Evolutionary conservation across 306 rosid genomes (phyloP).

Genomic region (Comarum palustre): DNA sequence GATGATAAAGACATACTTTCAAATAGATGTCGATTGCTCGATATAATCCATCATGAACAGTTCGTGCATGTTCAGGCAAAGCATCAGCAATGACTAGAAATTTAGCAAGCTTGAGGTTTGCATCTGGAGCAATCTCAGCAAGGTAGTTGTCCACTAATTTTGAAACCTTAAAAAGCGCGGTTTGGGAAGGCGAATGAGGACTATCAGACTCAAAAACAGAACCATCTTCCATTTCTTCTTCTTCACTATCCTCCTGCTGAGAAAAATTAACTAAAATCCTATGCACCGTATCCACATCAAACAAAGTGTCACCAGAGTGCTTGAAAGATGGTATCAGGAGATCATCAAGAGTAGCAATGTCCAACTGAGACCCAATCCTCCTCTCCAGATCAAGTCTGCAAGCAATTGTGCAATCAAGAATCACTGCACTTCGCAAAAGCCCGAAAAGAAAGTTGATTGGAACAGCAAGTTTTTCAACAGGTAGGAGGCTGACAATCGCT

Average conservation of each 20-base stretch:
- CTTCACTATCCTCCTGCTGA: constrained; percentile 97
- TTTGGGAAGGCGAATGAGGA: constrained; percentile 80
- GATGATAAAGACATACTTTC: constrained; percentile 53
- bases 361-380: constrained; percentile 91
- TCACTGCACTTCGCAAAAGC: constrained; percentile 76
- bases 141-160: constrained; percentile 90
- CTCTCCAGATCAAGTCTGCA: constrained; percentile 86
- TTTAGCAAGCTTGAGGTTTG: constrained; percentile 87
- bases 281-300: constrained; percentile 97
- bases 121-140: constrained; percentile 95
- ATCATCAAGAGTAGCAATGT: constrained; percentile 88
- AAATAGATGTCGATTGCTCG: constrained; percentile 87
- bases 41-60: constrained; percentile 81
- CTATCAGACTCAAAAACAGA: constrained; percentile 88
- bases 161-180: constrained; percentile 73
- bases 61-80: constrained; percentile 84
- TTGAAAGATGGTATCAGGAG: constrained; percentile 86
- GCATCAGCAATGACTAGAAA: constrained; percentile 83
- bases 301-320: constrained; percentile 83
- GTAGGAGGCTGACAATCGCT: constrained; percentile 81
- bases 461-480: constrained; percentile 77
- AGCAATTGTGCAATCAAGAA: constrained; percentile 76
- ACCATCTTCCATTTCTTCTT: constrained; percentile 76
- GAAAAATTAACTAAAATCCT: constrained; percentile 81
- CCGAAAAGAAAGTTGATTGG: constrained; percentile 92